phyloP scores from a whole-genome alignment of 768 basidiomycete genomes.

The Psilocybe azurescens region DNA sequence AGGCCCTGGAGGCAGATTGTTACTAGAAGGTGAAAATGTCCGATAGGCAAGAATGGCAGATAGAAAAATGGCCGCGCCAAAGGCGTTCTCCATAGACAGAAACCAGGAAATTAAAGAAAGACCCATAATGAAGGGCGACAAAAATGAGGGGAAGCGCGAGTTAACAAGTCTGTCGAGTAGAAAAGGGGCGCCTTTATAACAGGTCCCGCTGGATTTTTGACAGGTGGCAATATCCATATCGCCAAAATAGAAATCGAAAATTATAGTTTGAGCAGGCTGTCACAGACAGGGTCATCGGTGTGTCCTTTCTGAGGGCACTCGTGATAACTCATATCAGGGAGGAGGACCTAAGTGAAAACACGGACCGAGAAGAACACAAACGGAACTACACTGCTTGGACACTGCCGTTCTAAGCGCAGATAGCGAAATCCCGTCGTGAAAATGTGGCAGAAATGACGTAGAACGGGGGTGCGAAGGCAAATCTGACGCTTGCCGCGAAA shows the following conservation, averaged over 20 bases:
- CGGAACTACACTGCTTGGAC: conserved; percentile 12
- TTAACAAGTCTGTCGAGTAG: conserved; percentile 14
- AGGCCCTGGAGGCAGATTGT: conserved; percentile 53
- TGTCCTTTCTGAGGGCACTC: conserved; percentile 21
- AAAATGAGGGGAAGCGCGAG: conserved; percentile 22
- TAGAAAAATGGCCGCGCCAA: conserved; percentile 18
- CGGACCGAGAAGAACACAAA: conserved; percentile 15
- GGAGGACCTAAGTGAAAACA: conserved; percentile 5
- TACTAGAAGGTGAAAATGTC: conserved; percentile 26
- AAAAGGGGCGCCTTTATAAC: conserved; percentile 27
- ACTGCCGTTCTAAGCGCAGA: conserved; percentile 18
- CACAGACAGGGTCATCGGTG: conserved; percentile 18
- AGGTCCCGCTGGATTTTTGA: conserved; percentile 27
- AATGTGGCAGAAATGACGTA: conserved; percentile 14
- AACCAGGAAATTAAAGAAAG: conserved; percentile 20
- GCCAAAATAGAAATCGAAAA: conserved; percentile 23
- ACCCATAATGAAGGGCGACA: conserved; percentile 24
- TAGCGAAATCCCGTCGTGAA: conserved; percentile 3
- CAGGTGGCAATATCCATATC: conserved; percentile 33
- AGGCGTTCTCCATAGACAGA: conserved; percentile 17
- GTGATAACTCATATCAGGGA: conserved; percentile 25
- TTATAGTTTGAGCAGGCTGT: conserved; percentile 22
- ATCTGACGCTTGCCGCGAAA: conserved; percentile 25
- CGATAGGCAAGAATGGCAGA: conserved; percentile 28
- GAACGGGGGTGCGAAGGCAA: conserved; percentile 14